Percentiles rank a stretch among this genome's conserved stretches.
Evolutionary conservation across 2,329 filamentous ascomycete genomes (phyloP).

Genomic region (Fusarium haematococcum): DNA sequence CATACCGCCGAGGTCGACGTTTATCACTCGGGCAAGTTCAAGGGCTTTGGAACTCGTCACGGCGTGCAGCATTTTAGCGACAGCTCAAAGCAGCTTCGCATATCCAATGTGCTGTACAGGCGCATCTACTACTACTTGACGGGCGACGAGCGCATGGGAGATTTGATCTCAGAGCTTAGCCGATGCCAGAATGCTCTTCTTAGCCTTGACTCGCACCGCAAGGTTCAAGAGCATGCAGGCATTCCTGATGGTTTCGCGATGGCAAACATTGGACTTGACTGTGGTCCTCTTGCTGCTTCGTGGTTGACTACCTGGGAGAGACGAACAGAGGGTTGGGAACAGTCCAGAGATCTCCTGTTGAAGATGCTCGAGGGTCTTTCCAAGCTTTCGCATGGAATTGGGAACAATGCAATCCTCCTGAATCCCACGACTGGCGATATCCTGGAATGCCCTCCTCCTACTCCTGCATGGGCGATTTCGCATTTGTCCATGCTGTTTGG

Average conservation of each 20-base stretch:
- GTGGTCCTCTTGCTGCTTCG: conserved; percentile 25
- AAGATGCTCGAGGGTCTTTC: conserved; percentile 24
- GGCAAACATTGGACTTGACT: conserved; percentile 35
- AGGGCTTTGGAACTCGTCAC: conserved; percentile 71
- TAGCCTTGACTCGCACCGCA: conserved; percentile 29
- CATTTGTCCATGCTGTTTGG: conserved; percentile 35
- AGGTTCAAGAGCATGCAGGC: conserved; percentile 27
- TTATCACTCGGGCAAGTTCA: conserved; percentile 68
- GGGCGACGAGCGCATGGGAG: conserved; percentile 67
- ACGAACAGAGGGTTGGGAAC: conserved; percentile 14
- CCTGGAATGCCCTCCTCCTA: conserved; percentile 30
- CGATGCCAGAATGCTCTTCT: conserved; percentile 22
- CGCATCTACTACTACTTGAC: conserved; percentile 68
- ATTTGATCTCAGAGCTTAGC: conserved; percentile 44
- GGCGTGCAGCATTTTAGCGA: conserved; percentile 72
- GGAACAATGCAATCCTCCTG: conserved; percentile 30
- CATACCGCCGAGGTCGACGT: conserved; percentile 72
- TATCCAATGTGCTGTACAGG: conserved; percentile 49
- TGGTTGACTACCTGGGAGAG: conserved; percentile 37
- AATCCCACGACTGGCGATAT: conserved; percentile 33
- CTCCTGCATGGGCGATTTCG: conserved; percentile 22
- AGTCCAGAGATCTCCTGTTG: conserved; percentile 16
- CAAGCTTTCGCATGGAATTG: conserved; percentile 17
- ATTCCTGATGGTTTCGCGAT: conserved; percentile 31
- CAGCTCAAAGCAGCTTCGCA: conserved; percentile 71